Evolutionary conservation across 2,329 filamentous ascomycete species (phyloP), one percentile per base, ranked within the genome.

Genomic region (Diaporthe helianthi): DNA sequence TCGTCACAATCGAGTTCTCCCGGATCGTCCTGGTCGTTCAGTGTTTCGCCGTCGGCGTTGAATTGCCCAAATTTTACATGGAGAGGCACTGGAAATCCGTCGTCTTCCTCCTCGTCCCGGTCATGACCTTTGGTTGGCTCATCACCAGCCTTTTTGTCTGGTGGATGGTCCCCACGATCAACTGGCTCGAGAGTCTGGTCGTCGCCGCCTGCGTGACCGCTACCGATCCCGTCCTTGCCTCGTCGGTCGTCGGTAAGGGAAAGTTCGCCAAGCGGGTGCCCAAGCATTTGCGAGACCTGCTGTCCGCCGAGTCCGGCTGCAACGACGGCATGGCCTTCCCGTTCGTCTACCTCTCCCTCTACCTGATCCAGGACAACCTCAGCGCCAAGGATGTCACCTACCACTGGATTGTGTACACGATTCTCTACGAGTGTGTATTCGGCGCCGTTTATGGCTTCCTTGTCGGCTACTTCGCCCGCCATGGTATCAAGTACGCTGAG

Each of bases 301-400:
- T 99, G 15, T 99, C 96, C 5, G 94, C 94, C 68, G 96, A 99
- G 81, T 99, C 96, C 9, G 96, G 96, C 36, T 99, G 96, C 83
- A 99, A 99, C 85, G 96, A 99, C 79, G 96, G 96, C 81, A 99
- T 99, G 96, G 96, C 96, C 1, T 99, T 99, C 77, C 96, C 96
- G 0, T 99, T 99, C 79, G 89, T 99, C 76, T 99, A 99, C 78
- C 86, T 99, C 36, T 91, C 93, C 1, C 84, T 98, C 36, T 98
- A 98, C 80, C 87, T 98, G 55, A 93, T 98, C 73, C 89, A 92
- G 73, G 97, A 95, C 78, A 85, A 91, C 72, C 89, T 89, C 33
- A 80, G 92, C 74, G 89, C 92, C 6, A 81, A 82, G 55, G 80
- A 92, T 66, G 92, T 97, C 51, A 87, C 90, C 19, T 91, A 91